phyloP scores from a whole-genome alignment of 2,329 filamentous ascomycete species.

The Coniochaeta ligniaria region DNA sequence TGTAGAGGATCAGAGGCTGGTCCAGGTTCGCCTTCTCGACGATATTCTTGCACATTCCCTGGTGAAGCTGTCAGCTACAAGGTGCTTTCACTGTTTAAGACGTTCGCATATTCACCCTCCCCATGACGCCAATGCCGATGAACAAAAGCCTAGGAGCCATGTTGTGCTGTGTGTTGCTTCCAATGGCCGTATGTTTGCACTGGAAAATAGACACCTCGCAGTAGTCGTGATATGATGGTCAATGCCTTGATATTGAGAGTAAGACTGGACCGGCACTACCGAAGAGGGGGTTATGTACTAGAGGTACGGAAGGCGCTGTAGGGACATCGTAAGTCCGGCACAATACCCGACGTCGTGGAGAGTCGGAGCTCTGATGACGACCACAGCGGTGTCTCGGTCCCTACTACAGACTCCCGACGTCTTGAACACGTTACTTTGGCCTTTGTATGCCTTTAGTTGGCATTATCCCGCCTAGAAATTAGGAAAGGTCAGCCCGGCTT shows the following conservation, averaged over 20 bases:
- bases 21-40: slow-evolving; percentile 67
- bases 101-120: slow-evolving; percentile 47
- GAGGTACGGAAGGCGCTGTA: background rate
- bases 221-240: background rate
- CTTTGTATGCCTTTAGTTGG: no score
- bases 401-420: no score
- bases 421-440: no score
- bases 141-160: slow-evolving; percentile 62
- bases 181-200: background rate
- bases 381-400: no score
- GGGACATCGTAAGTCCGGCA: background rate
- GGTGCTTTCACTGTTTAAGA: background rate
- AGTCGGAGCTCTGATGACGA: background rate
- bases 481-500: no score
- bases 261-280: no score
- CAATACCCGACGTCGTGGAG: background rate
- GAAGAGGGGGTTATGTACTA: background rate
- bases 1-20: slow-evolving; percentile 70
- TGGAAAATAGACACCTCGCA: background rate
- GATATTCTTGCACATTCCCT: slow-evolving; percentile 83
- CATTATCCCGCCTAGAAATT: no score
- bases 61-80: background rate
- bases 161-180: slow-evolving; percentile 5
- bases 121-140: slow-evolving; percentile 87
- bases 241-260: background rate